These are phyloP conservation scores for Jacaranda copaia DNA, from an alignment of 257 asterid species.

Conservation along the genomic window DNA sequence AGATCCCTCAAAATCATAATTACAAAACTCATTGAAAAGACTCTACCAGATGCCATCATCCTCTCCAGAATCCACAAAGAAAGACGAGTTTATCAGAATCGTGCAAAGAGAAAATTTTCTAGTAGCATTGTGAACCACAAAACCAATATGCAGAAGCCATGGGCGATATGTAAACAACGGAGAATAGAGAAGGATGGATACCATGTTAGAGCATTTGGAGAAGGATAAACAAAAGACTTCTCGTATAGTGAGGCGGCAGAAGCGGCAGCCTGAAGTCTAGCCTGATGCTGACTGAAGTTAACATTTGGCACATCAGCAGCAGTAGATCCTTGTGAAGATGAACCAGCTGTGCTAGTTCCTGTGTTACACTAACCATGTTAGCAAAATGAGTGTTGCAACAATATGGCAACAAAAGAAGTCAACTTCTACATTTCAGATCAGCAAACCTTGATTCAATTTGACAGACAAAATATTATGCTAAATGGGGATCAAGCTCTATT, in stretches of 20 bases:
- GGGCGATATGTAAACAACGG: not conserved
- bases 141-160: not conserved
- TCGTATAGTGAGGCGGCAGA: conserved; percentile 78
- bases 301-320: conserved; percentile 47
- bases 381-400: conserved; percentile 17
- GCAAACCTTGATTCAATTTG: conserved; percentile 16
- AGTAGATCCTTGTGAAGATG: conserved; percentile 59
- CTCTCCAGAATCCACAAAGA: not conserved
- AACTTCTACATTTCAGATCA: conserved; percentile 10
- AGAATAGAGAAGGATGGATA: conserved; percentile 38
- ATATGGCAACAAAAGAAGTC: conserved; percentile 23
- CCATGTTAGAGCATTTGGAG: conserved; percentile 62
- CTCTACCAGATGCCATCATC: not conserved
- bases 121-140: not conserved
- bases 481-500: not conserved
- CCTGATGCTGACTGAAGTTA: conserved; percentile 67
- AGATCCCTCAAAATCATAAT: not conserved
- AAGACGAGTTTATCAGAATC: not conserved
- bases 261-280: conserved; percentile 82
- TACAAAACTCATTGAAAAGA: not conserved
- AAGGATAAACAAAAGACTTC: conserved; percentile 90
- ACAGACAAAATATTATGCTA: not conserved
- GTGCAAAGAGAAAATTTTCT: not conserved
- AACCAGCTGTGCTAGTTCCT: conserved; percentile 62
- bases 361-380: conserved; percentile 41